Evolutionary conservation across 1,284 basidiomycete genomes (phyloP), one percentile per base, ranked within the genome.

Genomic region (Melampsora allii-populina): DNA sequence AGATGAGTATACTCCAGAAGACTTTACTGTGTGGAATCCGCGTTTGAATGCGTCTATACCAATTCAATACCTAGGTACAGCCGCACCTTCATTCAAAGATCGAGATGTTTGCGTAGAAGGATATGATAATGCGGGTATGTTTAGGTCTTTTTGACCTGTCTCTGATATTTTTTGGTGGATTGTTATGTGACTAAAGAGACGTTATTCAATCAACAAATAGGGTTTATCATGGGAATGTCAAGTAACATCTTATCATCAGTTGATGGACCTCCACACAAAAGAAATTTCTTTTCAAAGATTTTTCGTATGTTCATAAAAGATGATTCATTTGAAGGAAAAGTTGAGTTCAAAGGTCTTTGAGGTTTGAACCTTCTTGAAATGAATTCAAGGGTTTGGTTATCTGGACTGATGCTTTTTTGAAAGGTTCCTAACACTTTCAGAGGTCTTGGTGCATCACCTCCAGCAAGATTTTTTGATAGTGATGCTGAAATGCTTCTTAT

Each of bases 271-370:
- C 19, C 14, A 65, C 50, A 42, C 33, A 42, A 45, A n/a, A 65
- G 29, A 14, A 42, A 31, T 45, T 63, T 46, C 36, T 69, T 69
- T 46, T 29, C 50, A n/a, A 63, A 36, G 33, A 12, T 53, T 19
- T 31, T 69, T 56, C 58, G 61, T 4, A 50, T 50, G 50, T 50
- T 69, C 29, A 61, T 63, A 27, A 42, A 63, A 50, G 60, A 69
- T 63, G 67, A 72, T 56, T 27, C 63, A n/a, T 72, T 72, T 33
- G 68, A 72, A 65, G 68, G 61, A 64, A 72, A 72, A 42, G 68
- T 72, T 33, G 61, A 6, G 19, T 45, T 19, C 2, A 60, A 27
- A 33, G n/a, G n/a, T n/a, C n/a, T n/a, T n/a, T n/a, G n/a, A n/a
- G n/a, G n/a, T n/a, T n/a, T n/a, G n/a, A n/a, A n/a, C n/a, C n/a